phyloP scores from a whole-genome alignment of 1,139 yeast genomes.

The Hemisphaericaspora lyxosophila region DNA sequence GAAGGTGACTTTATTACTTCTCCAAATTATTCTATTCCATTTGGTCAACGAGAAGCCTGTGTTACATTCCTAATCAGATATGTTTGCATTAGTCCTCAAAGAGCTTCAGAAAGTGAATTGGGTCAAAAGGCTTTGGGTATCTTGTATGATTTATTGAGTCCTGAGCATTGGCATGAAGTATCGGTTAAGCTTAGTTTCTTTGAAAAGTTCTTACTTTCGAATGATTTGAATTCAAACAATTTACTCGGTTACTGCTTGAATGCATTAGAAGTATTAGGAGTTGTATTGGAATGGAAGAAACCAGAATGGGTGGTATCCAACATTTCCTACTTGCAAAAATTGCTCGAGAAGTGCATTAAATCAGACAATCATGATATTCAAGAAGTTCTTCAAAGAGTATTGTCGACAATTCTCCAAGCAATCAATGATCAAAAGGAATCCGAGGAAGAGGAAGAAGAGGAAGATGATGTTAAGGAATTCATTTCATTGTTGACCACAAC shows the following conservation, averaged over 20 bases:
- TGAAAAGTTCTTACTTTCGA: conserved; percentile 78
- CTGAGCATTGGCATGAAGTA: conserved; percentile 82
- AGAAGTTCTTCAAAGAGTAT: conserved; percentile 74
- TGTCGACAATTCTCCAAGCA: conserved; percentile 64
- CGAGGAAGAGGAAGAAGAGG: conserved; percentile 46
- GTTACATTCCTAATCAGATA: conserved; percentile 88
- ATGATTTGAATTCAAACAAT: conserved; percentile 66
- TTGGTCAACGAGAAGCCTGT: conserved; percentile 84
- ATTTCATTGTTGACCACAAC: conserved; percentile 61
- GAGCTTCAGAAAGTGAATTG: conserved; percentile 80
- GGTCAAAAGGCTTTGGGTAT: conserved; percentile 81
- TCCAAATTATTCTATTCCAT: conserved; percentile 60
- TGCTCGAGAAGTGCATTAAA: conserved; percentile 79
- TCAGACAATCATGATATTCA: conserved; percentile 85
- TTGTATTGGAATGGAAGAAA: conserved; percentile 75
- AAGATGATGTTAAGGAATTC: conserved; percentile 63
- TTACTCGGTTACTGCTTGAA: conserved; percentile 77
- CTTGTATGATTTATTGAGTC: conserved; percentile 68
- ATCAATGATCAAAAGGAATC: conserved; percentile 46
- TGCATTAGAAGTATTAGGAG: conserved; percentile 87
- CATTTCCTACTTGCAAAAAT: conserved; percentile 62
- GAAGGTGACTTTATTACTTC: conserved; percentile 40
- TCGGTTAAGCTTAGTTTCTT: conserved; percentile 80
- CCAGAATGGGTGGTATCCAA: conserved; percentile 76
- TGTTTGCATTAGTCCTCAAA: conserved; percentile 81